These are phyloP conservation scores for Crepidotus variabilis DNA, from an alignment of 768 basidiomycete genomes.

Conservation along the genomic window DNA sequence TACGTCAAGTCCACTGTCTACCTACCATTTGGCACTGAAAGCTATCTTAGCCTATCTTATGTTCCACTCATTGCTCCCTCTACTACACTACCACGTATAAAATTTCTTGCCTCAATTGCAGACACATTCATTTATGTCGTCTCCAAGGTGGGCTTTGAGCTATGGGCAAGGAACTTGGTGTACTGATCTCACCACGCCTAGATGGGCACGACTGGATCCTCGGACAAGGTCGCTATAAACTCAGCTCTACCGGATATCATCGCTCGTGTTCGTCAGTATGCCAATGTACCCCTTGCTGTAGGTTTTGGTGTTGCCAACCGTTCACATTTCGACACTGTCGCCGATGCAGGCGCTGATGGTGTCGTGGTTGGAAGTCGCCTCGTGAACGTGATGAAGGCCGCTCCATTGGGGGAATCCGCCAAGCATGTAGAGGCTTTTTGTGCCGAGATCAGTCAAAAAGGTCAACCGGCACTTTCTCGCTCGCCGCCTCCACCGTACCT, in stretches of 20 bases:
- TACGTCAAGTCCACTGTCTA: constrained; percentile 36
- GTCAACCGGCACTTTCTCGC: constrained; percentile 17
- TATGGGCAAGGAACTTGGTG: neutral
- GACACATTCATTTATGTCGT: constrained; percentile 98
- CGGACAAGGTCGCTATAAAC: constrained; percentile 68
- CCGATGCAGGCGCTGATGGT: constrained; percentile 87
- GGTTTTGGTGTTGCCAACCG: constrained; percentile 95
- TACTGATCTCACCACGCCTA: constrained; percentile 10
- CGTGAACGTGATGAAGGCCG: constrained; percentile 72
- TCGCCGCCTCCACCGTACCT: constrained; percentile 28
- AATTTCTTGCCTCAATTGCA: constrained; percentile 89
- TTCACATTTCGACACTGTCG: constrained; percentile 83
- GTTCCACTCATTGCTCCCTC: constrained; percentile 95
- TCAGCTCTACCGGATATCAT: constrained; percentile 79
- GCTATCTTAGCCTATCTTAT: constrained; percentile 71
- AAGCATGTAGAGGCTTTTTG: constrained; percentile 70
- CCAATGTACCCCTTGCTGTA: constrained; percentile 84
- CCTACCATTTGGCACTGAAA: neutral
- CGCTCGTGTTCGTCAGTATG: constrained; percentile 72
- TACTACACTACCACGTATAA: constrained; percentile 81
- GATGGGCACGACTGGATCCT: constrained; percentile 99
- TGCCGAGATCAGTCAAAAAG: constrained; percentile 56
- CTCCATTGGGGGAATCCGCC: constrained; percentile 45
- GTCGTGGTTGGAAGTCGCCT: constrained; percentile 92
- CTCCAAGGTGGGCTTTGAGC: constrained; percentile 67